Base-by-base conservation (phyloP, 306 rosid species). In the Mimosa pudica region DNA sequence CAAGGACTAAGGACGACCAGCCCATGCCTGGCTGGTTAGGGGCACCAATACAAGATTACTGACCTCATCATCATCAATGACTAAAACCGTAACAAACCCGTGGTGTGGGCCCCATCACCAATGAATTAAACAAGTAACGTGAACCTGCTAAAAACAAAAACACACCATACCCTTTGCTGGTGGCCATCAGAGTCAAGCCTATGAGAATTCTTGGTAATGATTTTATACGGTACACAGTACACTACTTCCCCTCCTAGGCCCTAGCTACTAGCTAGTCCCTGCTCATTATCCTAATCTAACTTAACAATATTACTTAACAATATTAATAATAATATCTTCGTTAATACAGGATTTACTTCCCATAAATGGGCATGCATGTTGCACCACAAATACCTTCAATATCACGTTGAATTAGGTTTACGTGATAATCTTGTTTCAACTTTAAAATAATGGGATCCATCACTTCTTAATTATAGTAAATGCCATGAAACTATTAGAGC, bases 361-460 rank as follows among this genome's bases (percentile, higher is more conserved):
- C 92, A 89, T 88, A 84, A 79, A 89, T 77, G 93, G 94, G 74
- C 88, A 88, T 83, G 63, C 30, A 24, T 24, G 30, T 0, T 24
- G 30, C 47, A 36, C 74, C 75, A 69, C 63, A 44, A 47, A 74
- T 47, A 82, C 24, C 61, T 32, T 63, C 74, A 67, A 75, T 0
- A 75, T 4, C 71, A 66, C 63, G 38, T 77, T 61, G 4, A 41
- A 5, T 45, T 33, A 57, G 84, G 41, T 78, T 78, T 60, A 60
- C 33, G 42, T 57, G 44, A 24, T 70, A 20, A 4, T 33, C 75
- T 5, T 24, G 2, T n/a, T 2, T 73, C 46, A 47, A 6, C 47
- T 32, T 80, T 20, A 65, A 71, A 67, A 71, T 67, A 63, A 77
- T 57, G 63, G 60, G 82, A 58, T 86, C 80, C 24, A 52, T 49